Evolutionary conservation across 176 grass and related monocot species (phyloP).

Genomic region (Echinochloa phyllopogon): DNA sequence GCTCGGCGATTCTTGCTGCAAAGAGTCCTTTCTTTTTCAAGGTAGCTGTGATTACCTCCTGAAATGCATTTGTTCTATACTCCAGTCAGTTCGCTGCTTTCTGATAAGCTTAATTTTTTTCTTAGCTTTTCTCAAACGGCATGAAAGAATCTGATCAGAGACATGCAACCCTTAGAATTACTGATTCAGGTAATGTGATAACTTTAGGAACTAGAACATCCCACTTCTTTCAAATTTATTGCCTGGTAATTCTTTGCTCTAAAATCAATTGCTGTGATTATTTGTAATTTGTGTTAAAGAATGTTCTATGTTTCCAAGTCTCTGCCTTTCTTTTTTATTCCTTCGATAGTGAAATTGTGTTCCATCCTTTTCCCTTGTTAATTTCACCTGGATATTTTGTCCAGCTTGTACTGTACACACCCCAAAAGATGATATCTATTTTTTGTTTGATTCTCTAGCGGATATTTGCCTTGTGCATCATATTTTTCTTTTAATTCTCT

Average conservation of each 20-base stretch:
- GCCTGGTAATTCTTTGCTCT: not conserved
- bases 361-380: not conserved
- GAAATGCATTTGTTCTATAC: not conserved
- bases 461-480: not conserved
- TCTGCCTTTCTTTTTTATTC: not conserved
- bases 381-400: constrained; percentile 12
- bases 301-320: not conserved
- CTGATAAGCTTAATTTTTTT: constrained; percentile 42
- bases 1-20: constrained; percentile 89
- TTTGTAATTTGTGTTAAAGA: constrained; percentile 14
- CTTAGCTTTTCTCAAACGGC: constrained; percentile 96
- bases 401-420: not conserved
- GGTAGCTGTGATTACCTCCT: constrained; percentile 50
- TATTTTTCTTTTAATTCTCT: constrained; percentile 28
- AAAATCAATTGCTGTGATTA: not conserved
- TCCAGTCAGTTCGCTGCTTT: constrained; percentile 28
- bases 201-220: constrained; percentile 20
- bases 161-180: constrained; percentile 86
- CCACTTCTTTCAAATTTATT: not conserved
- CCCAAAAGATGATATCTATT: not conserved
- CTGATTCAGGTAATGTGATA: constrained; percentile 73
- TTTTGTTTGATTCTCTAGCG: not conserved
- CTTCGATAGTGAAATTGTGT: not conserved
- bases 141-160: constrained; percentile 98
- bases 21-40: constrained; percentile 99